Evolutionary conservation across 2,329 filamentous ascomycete species (phyloP).

Genomic region (Monosporascus sp.): DNA sequence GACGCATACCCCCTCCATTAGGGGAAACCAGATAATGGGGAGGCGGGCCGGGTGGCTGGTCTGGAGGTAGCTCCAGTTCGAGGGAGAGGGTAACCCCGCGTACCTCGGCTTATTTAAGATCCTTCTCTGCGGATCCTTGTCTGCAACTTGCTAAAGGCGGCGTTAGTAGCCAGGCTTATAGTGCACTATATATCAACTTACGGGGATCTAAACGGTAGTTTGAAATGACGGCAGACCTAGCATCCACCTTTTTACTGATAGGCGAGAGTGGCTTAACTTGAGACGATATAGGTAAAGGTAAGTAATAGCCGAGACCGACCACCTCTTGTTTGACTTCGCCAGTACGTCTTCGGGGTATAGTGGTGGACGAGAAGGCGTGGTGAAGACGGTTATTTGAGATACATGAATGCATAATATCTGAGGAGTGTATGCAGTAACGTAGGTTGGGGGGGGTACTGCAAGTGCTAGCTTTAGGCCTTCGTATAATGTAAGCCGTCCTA

Average conservation of each 20-base stretch:
- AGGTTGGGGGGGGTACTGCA: no score
- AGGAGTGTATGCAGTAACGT: no score
- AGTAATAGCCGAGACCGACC: neutral
- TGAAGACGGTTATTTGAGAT: no score
- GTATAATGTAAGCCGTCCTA: no score
- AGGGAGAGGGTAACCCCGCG: no score
- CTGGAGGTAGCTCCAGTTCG: no score
- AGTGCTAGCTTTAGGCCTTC: no score
- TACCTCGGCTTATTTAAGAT: slow-evolving; percentile 4
- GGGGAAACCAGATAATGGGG: no score
- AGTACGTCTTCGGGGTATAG: neutral
- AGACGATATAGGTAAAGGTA: neutral
- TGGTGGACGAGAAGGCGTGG: neutral
- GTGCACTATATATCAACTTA: neutral
- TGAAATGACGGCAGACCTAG: neutral
- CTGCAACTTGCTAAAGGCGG: slow-evolving; percentile 17
- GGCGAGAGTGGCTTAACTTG: neutral
- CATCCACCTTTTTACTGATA: neutral
- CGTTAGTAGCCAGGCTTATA: neutral
- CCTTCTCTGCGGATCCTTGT: slow-evolving; percentile 11
- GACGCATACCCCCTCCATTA: no score
- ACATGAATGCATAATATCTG: no score
- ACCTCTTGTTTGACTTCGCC: neutral
- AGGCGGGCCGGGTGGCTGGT: no score
- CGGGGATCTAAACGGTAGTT: slow-evolving; percentile 1